Base-by-base conservation (phyloP, 148 eudicot genomes). In the Nyssa sinensis region DNA sequence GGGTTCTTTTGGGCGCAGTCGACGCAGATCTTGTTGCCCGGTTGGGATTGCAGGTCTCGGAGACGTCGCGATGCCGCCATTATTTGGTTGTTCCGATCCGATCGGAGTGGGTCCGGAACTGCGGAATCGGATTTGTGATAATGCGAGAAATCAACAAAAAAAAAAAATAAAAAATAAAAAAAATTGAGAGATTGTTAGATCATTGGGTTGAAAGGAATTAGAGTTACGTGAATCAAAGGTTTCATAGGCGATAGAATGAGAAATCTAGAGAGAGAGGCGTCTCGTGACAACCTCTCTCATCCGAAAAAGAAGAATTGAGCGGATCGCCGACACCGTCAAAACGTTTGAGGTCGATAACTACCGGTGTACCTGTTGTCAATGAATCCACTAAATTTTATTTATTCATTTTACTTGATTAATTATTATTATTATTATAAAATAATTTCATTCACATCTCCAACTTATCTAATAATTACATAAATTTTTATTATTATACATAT, bases 1-100 rank as follows among this genome's bases (percentile, higher is more conserved):
- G 94, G 94, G 49, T 90, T 90, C 79, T 90, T 90, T 71, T 90
- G 94, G 31, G 89, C 70, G 73, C 94, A 90, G 65, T 90, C 94
- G 21, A 90, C 94, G 82, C 94, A 90, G 81, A 71, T 76, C 82
- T 81, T 90, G 91, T 94, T 94, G 0, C 84, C 88, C 0, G 90
- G 62, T 51, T 89, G 94, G 3, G 96, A 78, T 82, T 94, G 98
- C 7, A 94, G 87, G 8, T 94, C 97, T 14, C 96, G 80, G 7
- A 94, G 84, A 37, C 97, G 86, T 3, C 91, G 78, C 32, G 98
- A 83, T 34, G 98, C 88, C 68, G 96, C 85, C 94, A 86, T 84
- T 23, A 9, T 7, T 16, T 14, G 41, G 29, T 28, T 62, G 27
- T 5, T 65, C 64, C 77, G 62, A 35, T 49, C 30, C 4, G 49